Conservation (phyloP, 768 basidiomycete genomes). For the Macrolepiota dolichaula region DNA sequence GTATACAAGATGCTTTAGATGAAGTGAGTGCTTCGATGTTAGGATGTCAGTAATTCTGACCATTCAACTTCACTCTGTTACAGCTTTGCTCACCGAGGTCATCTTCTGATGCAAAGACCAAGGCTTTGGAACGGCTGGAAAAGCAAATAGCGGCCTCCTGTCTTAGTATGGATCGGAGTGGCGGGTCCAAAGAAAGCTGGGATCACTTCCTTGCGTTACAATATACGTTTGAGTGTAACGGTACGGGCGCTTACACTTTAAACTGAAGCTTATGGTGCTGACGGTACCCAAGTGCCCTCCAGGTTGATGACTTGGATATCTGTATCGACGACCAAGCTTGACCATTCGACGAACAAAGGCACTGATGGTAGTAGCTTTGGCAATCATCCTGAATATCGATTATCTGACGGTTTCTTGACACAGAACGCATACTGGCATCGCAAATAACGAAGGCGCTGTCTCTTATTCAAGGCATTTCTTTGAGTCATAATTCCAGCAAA, state of each 20-base stretch:
- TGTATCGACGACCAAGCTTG: conserved; percentile 45
- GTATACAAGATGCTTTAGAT: conserved; percentile 62
- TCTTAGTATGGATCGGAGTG: conserved; percentile 28
- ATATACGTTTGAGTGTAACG: conserved; percentile 79
- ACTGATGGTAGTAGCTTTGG: conserved; percentile 34
- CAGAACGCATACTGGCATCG: conserved; percentile 41
- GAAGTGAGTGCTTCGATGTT: conserved; percentile 43
- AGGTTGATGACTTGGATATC: conserved; percentile 65
- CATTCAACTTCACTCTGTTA: not conserved
- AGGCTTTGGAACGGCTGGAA: conserved; percentile 56
- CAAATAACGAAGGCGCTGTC: conserved; percentile 60
- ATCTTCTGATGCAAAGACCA: conserved; percentile 45
- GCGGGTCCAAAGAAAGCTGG: conserved; percentile 38
- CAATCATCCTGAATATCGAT: conserved; percentile 8
- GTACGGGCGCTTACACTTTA: conserved; percentile 36
- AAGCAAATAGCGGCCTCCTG: conserved; percentile 50
- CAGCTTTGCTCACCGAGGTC: conserved; percentile 67
- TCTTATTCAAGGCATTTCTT: conserved; percentile 71
- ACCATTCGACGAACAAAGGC: conserved; percentile 43
- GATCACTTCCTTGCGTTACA: conserved; percentile 63
- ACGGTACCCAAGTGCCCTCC: conserved; percentile 51
- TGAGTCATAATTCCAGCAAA: conserved; percentile 71
- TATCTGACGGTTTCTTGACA: conserved; percentile 11
- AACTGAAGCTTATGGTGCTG: not conserved
- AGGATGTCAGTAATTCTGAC: not conserved